A percentile compares a stretch with the other conserved stretches of the same genome.
Conservation (phyloP, 2,329 filamentous ascomycete genomes). For the Colletotrichum sp. region DNA sequence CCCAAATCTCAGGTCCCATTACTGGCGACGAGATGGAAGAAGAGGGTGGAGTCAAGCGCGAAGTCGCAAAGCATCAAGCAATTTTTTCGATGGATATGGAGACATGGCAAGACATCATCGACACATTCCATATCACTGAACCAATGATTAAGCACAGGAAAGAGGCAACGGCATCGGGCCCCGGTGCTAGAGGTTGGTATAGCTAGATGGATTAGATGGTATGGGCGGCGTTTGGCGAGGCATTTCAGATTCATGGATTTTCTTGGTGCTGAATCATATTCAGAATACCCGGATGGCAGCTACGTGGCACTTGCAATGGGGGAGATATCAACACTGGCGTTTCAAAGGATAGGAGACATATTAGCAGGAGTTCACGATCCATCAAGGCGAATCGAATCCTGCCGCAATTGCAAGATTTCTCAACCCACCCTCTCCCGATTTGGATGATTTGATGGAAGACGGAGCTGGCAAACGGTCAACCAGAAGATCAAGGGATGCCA, state of each 20-base stretch:
- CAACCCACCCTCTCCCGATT: background rate
- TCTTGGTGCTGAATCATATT: background rate
- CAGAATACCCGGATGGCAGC: background rate
- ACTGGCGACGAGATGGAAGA: constrained; percentile 51
- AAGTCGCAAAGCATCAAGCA: constrained; percentile 78
- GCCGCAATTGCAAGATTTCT: background rate
- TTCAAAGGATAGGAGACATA: background rate
- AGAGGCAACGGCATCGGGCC: constrained; percentile 57
- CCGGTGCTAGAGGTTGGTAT: constrained; percentile 71
- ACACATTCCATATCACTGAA: constrained; percentile 77
- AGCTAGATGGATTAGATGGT: constrained; percentile 40
- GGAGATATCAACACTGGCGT: background rate
- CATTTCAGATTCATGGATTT: background rate
- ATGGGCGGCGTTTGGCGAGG: background rate
- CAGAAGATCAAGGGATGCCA: background rate
- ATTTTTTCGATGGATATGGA: constrained; percentile 87
- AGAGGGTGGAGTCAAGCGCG: constrained; percentile 47
- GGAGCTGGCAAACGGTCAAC: background rate
- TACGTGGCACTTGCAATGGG: background rate
- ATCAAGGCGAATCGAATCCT: background rate
- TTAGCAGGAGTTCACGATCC: background rate
- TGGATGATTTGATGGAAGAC: background rate
- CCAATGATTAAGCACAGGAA: constrained; percentile 85
- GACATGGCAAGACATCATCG: constrained; percentile 80
- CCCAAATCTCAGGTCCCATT: constrained; percentile 33